phyloP scores from a whole-genome alignment of 2,329 filamentous ascomycete species.

The Zalaria sp. region DNA sequence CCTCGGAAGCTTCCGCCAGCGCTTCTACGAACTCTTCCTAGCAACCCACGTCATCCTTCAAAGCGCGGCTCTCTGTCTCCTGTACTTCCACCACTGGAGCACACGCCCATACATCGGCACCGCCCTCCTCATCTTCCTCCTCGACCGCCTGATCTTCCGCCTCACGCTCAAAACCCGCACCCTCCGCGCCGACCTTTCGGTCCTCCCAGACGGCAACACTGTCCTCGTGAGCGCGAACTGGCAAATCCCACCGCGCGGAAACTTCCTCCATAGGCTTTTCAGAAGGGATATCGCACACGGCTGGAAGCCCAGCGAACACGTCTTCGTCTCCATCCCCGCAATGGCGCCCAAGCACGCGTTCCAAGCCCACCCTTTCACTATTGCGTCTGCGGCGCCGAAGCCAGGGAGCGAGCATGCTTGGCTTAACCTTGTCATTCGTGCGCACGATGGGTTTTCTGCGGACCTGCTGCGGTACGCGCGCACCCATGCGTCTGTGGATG shows the following conservation, averaged over 20 bases:
- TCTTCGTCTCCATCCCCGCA: conserved; percentile 46
- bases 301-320: conserved; percentile 49
- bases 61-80: conserved; percentile 36
- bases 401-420: conserved; percentile 29
- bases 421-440: conserved; percentile 45
- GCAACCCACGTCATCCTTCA: conserved; percentile 45
- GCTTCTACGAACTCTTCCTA: conserved; percentile 51
- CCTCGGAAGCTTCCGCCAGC: conserved; percentile 42
- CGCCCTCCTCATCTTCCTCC: conserved; percentile 40
- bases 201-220: conserved; percentile 45
- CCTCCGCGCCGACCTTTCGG: conserved; percentile 33
- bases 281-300: conserved; percentile 27
- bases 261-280: background rate
- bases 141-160: conserved; percentile 45
- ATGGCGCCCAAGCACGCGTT: conserved; percentile 38
- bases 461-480: conserved; percentile 39
- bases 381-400: conserved; percentile 43
- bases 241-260: conserved; percentile 14
- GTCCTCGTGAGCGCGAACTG: conserved; percentile 34
- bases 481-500: conserved; percentile 25
- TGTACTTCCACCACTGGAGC: conserved; percentile 46
- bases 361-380: conserved; percentile 54
- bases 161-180: conserved; percentile 36
- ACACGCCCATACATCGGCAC: conserved; percentile 38
- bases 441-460: conserved; percentile 44